Base-by-base conservation (phyloP, 2,329 filamentous ascomycete genomes). In the Colletotrichum sp. region DNA sequence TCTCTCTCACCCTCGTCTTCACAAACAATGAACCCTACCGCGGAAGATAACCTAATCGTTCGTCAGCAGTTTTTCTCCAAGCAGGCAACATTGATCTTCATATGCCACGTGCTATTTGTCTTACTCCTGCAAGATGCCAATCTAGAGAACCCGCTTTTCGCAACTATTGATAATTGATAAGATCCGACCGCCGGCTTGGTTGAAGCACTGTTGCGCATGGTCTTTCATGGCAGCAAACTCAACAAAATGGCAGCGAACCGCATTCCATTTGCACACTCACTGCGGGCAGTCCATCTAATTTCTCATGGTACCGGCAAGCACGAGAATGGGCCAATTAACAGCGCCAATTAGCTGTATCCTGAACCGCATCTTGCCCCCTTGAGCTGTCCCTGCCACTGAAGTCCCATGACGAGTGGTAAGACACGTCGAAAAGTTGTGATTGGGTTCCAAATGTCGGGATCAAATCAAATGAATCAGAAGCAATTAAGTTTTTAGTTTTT, bases 281-380 rank as follows among this genome's bases (percentile, higher is more conserved):
- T 5, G 1, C n/a, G n/a, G 0, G 0, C 43, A 51, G 21, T 21
- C 5, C 38, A n/a, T 1, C 3, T 3, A 43, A 4, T 51, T 51
- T 13, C n/a, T 51, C n/a, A 51, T 0, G 43, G 0, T n/a, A 51
- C 43, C 0, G n/a, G n/a, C n/a, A 31, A 31, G 29, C 29, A 31
- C 0, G 0, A 51, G n/a, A 21, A 21, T 21, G 13, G 43, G 0
- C 43, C 43, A 51, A 51, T 51, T 24, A 2, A 51, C 0, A 0
- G 43, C 43, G 12, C n/a, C 11, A n/a, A 51, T 21, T 51, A 21
- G 43, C 0, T 47, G 43, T 11, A 47, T 47, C 43, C n/a, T 13
- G 6, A 21, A 18, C 43, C 2, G n/a, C 6, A 47, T n/a, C 1
- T 21, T n/a, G 18, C 3, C 18, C 38, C 43, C 43, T n/a, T 21